These are phyloP conservation scores for Cyberlindnera mycetangii DNA, from an alignment of 805 yeast genomes.

Conservation along the genomic window DNA sequence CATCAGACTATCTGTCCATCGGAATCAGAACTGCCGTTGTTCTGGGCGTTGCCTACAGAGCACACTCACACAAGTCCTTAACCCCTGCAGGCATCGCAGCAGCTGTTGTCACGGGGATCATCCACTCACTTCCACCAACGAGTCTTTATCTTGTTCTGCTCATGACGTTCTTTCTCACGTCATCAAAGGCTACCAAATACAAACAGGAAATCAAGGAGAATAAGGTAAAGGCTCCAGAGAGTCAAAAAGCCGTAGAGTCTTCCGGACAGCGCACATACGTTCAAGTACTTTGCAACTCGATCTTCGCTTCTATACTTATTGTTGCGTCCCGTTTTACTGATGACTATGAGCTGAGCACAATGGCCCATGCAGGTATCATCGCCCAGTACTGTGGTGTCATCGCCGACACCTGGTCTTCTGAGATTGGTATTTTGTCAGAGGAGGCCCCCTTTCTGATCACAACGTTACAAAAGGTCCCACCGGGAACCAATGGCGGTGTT, in stretches of 20 bases:
- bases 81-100: conserved; percentile 36
- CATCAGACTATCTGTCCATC: conserved; percentile 11
- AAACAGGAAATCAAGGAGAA: conserved; percentile 35
- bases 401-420: conserved; percentile 48
- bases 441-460: conserved; percentile 38
- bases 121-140: conserved; percentile 38
- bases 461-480: conserved; percentile 38
- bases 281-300: conserved; percentile 42
- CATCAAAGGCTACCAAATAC: conserved; percentile 38
- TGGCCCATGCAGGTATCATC: conserved; percentile 27
- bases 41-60: conserved; percentile 24
- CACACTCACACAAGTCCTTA: conserved; percentile 34
- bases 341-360: conserved; percentile 8
- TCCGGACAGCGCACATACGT: conserved; percentile 35
- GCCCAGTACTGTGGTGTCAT: conserved; percentile 42
- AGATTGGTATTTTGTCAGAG: conserved; percentile 40
- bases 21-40: conserved; percentile 14
- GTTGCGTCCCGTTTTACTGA: conserved; percentile 21
- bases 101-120: conserved; percentile 36
- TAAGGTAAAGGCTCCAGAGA: conserved; percentile 29
- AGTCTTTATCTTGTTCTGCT: conserved; percentile 33
- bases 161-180: conserved; percentile 36
- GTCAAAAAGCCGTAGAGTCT: conserved; percentile 20
- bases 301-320: conserved; percentile 35
- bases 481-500: conserved; percentile 47